phyloP scores from a whole-genome alignment of 176 grass and related monocot genomes.

The sorghum (Sorghum bicolor) region Sorghum_bicolor_NCBIv3 NC_012871.2:56857501-56858000 shows the following conservation, averaged over 20 bases:
- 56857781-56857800: conserved; percentile 95
- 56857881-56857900: conserved; percentile 76
- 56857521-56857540: too few relatives aligned
- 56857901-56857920: not conserved
- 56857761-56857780: conserved; percentile 94
- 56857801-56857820: conserved; percentile 53
- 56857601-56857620: conserved; percentile 58
- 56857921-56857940: too few relatives aligned
- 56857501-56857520: too few relatives aligned
- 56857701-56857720: conserved; percentile 92
- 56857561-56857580: not conserved
- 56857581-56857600: conserved; percentile 53
- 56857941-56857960: not conserved
- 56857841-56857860: conserved; percentile 83
- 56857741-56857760: conserved; percentile 60
- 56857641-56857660: conserved; percentile 74
- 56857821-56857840: conserved; percentile 82
- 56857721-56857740: conserved; percentile 73
- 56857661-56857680: conserved; percentile 76
- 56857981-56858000: too few relatives aligned
- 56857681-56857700: conserved; percentile 99
- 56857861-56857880: conserved; percentile 76
- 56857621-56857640: conserved; percentile 57
- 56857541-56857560: too few relatives aligned
- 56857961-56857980: not conserved